Conservation (phyloP, 2,329 filamentous ascomycete species). For the Calonectria montana region DNA sequence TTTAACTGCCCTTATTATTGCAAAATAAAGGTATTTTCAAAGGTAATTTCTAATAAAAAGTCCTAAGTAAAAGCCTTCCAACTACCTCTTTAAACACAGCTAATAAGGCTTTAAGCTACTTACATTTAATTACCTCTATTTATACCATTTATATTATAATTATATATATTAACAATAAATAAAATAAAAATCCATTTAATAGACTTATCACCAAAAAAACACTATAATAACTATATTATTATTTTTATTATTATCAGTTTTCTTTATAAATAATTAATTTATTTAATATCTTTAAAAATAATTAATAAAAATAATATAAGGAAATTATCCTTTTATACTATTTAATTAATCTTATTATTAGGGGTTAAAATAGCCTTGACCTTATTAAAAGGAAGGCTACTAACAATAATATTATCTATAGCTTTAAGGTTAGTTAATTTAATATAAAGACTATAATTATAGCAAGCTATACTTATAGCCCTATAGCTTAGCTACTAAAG, state of each 20-base stretch:
- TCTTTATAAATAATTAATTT: too few species aligned
- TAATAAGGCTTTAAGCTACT: too few species aligned
- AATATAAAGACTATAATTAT: background rate
- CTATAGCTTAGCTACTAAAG: background rate
- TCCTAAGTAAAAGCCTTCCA: too few species aligned
- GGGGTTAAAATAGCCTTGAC: background rate
- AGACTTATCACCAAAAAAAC: background rate
- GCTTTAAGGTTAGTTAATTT: background rate
- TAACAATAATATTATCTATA: background rate
- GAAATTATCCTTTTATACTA: background rate
- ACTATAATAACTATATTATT: too few species aligned
- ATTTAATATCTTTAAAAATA: too few species aligned
- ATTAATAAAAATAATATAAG: background rate
- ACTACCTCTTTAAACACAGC: too few species aligned
- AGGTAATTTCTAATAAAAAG: too few species aligned
- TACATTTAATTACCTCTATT: too few species aligned
- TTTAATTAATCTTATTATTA: background rate
- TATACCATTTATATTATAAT: background rate
- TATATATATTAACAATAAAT: background rate
- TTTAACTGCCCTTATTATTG: too few species aligned
- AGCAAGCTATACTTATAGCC: background rate
- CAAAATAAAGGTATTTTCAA: too few species aligned
- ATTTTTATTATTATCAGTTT: too few species aligned
- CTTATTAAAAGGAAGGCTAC: background rate
- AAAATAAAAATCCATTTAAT: background rate